A percentile compares a stretch with the other conserved stretches of the same genome.
Evolutionary conservation across 331 rosid species (phyloP).

Genomic region (Quercus lobata): DNA sequence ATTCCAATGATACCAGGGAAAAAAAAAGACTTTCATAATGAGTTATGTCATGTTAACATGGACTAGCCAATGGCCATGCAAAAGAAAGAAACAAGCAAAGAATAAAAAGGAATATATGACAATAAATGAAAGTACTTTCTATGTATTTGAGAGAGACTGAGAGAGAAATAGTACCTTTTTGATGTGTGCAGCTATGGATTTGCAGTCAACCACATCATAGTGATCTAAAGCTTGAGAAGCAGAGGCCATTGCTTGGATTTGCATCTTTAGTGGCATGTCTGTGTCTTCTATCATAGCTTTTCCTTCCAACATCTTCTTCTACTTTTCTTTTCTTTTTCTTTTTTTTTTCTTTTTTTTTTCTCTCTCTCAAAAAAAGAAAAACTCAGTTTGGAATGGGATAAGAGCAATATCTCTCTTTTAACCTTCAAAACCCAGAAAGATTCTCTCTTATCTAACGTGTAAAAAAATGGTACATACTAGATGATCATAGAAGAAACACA

Average conservation of each 20-base stretch:
- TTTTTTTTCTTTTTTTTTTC: fast-evolving
- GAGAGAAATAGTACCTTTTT: constrained; percentile 57
- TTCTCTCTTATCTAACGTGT: neutral
- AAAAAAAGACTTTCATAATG: too few relatives aligned
- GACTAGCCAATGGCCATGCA: neutral
- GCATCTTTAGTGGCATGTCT: constrained; percentile 97
- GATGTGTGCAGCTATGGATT: constrained; percentile 88
- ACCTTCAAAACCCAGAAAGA: constrained; percentile 17
- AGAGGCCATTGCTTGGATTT: constrained; percentile 88
- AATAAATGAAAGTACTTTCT: neutral
- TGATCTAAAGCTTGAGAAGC: constrained; percentile 96
- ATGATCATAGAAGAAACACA: neutral
- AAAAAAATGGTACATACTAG: neutral
- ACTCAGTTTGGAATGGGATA: neutral
- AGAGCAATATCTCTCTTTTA: neutral
- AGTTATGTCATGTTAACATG: neutral
- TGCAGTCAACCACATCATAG: constrained; percentile 81
- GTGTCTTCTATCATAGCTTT: constrained; percentile 78
- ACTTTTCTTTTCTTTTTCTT: too few relatives aligned
- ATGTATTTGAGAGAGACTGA: neutral
- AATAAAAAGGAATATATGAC: neutral
- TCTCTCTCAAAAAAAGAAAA: neutral
- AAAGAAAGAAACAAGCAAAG: neutral
- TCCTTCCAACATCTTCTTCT: constrained; percentile 75
- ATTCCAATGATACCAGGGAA: too few relatives aligned